These are phyloP conservation scores for Naganishia vaughanmartiniae DNA, from an alignment of 768 basidiomycete species.

Conservation along the genomic window DNA sequence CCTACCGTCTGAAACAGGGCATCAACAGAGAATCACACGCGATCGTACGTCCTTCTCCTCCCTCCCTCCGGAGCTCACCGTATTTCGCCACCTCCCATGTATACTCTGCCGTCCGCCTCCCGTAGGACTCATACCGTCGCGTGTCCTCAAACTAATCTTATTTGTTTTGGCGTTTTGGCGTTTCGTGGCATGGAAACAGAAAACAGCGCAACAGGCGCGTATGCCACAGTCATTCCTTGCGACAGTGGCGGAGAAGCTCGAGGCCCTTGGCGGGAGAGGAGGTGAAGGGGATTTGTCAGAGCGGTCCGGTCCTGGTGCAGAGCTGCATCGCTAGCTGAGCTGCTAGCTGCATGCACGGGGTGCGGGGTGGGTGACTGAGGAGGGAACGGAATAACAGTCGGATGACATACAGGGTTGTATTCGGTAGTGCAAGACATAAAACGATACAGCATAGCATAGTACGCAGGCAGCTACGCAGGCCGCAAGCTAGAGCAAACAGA, in stretches of 20 bases:
- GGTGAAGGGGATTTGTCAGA: not conserved
- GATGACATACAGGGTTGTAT: not conserved
- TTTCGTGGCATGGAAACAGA: constrained; percentile 53
- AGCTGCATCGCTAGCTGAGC: too few relatives aligned
- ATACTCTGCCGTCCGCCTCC: not conserved
- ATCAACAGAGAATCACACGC: constrained; percentile 87
- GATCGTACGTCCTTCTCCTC: constrained; percentile 39
- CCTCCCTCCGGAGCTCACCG: not conserved
- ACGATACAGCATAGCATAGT: not conserved
- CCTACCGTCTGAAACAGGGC: constrained; percentile 74
- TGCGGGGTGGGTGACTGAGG: too few relatives aligned
- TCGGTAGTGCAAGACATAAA: not conserved
- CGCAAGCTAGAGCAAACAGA: too few relatives aligned
- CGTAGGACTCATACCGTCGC: too few relatives aligned
- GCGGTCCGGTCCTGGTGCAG: too few relatives aligned
- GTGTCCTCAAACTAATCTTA: not conserved
- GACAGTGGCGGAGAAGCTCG: constrained; percentile 23
- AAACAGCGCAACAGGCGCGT: constrained; percentile 82
- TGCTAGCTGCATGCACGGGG: too few relatives aligned
- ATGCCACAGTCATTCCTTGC: constrained; percentile 59
- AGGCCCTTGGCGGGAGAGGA: not conserved
- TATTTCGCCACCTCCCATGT: not conserved
- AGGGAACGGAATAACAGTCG: not conserved
- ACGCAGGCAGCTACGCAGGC: too few relatives aligned
- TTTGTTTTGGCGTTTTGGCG: not conserved